A percentile compares a stretch with the other conserved stretches of the same genome.
Conservation (phyloP, 2,329 filamentous ascomycete genomes). For the Claviceps purpurea region DNA sequence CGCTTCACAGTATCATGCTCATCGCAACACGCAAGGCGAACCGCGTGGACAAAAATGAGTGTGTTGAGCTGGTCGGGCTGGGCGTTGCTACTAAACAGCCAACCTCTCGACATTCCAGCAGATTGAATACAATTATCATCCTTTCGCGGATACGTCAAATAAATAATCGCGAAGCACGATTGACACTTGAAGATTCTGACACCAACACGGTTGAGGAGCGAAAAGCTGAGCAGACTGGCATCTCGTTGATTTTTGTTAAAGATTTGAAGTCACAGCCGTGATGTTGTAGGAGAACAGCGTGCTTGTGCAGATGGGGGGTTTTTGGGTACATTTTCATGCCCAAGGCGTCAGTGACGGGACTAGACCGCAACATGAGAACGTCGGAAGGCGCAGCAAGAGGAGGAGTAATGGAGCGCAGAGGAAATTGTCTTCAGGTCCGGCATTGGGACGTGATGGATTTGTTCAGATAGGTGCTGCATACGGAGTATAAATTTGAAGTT, state of each 20-base stretch:
- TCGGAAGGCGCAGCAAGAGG: background rate
- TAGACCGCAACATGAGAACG: background rate
- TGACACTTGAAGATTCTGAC: background rate
- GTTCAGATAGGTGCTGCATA: constrained; percentile 9
- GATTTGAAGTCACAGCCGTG: background rate
- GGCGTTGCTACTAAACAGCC: background rate
- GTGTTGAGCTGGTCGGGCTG: background rate
- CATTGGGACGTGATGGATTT: constrained; percentile 2
- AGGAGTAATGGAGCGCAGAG: background rate
- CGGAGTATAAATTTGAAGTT: constrained; percentile 7
- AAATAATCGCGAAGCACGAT: background rate
- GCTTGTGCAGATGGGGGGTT: background rate
- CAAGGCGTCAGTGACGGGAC: background rate
- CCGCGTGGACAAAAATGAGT: background rate
- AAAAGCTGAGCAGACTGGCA: background rate
- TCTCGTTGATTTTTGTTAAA: background rate
- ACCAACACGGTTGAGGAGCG: background rate
- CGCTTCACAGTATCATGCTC: background rate
- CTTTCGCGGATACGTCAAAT: background rate
- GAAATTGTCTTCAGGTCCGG: background rate
- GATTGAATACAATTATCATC: background rate
- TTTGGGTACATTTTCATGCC: background rate
- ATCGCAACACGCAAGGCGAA: background rate
- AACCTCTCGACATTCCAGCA: background rate
- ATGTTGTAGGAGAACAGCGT: background rate